These are phyloP conservation scores for Ilyonectria robusta DNA, from an alignment of 2,329 filamentous ascomycete species.

Conservation along the genomic window DNA sequence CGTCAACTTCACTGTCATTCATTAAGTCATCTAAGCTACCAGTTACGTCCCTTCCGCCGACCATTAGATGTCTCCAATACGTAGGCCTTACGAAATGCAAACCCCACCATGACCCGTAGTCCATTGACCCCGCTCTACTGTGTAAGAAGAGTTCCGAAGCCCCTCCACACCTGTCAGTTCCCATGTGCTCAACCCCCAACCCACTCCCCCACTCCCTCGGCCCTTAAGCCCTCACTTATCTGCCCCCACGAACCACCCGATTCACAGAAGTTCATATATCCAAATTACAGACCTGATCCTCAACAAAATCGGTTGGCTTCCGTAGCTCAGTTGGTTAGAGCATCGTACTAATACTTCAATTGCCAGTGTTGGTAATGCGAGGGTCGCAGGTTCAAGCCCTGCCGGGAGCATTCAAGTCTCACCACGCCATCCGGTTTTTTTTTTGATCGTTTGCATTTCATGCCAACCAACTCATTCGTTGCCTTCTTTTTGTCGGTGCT, in stretches of 20 bases:
- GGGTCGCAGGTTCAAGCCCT: conserved; percentile 50
- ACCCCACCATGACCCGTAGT: conserved; percentile 30
- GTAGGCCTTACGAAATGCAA: conserved; percentile 29
- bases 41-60: conserved; percentile 11
- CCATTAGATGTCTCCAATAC: conserved; percentile 9
- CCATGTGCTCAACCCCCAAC: not conserved
- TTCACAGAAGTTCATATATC: not conserved
- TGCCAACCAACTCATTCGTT: not conserved
- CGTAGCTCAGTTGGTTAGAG: conserved; percentile 51
- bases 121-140: conserved; percentile 27
- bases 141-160: conserved; percentile 22
- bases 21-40: conserved; percentile 15
- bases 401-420: conserved; percentile 42
- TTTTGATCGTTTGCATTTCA: conserved; percentile 14
- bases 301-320: conserved; percentile 42
- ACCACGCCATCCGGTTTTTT: conserved; percentile 35
- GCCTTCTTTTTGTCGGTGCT: too few relatives aligned
- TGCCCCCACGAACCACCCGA: not conserved
- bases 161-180: not conserved
- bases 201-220: conserved; percentile 5
- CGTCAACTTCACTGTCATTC: conserved; percentile 11
- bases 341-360: conserved; percentile 48
- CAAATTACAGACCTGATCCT: accelerated
- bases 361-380: conserved; percentile 42
- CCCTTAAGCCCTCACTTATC: not conserved